A percentile compares a stretch with the other conserved stretches of the same genome.
These are phyloP conservation scores for Hemileccinum impolitum DNA, from an alignment of 768 basidiomycete genomes.

Conservation along the genomic window DNA sequence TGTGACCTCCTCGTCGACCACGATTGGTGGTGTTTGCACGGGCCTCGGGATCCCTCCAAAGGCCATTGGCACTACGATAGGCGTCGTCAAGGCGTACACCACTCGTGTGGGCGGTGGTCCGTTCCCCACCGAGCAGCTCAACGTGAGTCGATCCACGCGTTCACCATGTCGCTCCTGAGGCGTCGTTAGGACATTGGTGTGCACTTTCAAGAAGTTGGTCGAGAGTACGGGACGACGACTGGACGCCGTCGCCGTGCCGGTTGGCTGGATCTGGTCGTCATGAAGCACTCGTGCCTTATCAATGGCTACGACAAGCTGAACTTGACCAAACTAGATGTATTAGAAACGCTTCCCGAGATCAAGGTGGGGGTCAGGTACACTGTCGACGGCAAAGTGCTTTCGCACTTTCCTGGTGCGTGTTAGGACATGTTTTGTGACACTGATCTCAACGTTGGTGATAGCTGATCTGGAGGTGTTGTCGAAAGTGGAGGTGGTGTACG, in stretches of 20 bases:
- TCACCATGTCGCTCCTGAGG: not conserved
- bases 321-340: slow-evolving; percentile 93
- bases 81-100: slow-evolving; percentile 97
- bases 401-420: slow-evolving; percentile 81
- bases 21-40: slow-evolving; percentile 94
- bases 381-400: slow-evolving; percentile 71
- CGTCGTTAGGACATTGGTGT: slow-evolving; percentile 64
- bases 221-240: slow-evolving; percentile 90
- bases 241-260: slow-evolving; percentile 92
- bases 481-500: slow-evolving; percentile 80
- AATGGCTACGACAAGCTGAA: slow-evolving; percentile 95
- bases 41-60: slow-evolving; percentile 96
- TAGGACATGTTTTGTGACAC: not conserved
- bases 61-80: slow-evolving; percentile 79
- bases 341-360: slow-evolving; percentile 83
- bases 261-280: slow-evolving; percentile 95
- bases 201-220: slow-evolving; percentile 91
- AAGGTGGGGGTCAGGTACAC: slow-evolving; percentile 82
- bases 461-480: slow-evolving; percentile 84
- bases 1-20: slow-evolving; percentile 92
- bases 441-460: slow-evolving; percentile 24
- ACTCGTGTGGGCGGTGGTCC: slow-evolving; percentile 98
- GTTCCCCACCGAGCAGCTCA: slow-evolving; percentile 94
- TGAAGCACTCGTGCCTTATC: slow-evolving; percentile 88
- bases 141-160: slow-evolving; percentile 47